These are phyloP conservation scores for Suillus subalutaceus DNA, from an alignment of 768 basidiomycete species.

Conservation along the genomic window DNA sequence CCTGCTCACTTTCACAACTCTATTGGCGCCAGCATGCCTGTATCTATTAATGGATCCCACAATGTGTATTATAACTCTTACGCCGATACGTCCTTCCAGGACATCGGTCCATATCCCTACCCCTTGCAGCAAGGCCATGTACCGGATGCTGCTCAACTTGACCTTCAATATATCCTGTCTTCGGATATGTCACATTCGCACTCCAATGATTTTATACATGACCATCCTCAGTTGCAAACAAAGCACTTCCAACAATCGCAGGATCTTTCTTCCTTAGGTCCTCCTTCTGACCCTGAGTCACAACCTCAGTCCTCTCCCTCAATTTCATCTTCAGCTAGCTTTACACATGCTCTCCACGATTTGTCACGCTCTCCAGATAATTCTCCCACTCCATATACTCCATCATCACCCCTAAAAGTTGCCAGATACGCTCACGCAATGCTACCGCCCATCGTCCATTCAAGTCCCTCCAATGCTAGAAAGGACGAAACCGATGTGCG, in stretches of 20 bases:
- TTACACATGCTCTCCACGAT: constrained; percentile 28
- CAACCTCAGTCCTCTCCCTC: constrained; percentile 32
- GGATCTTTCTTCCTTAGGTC: constrained; percentile 22
- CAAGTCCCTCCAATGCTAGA: constrained; percentile 33
- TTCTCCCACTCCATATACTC: constrained; percentile 17
- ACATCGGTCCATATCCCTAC: constrained; percentile 27
- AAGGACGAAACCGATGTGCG: constrained; percentile 29
- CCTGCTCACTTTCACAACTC: constrained; percentile 22
- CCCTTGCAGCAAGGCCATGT: constrained; percentile 28
- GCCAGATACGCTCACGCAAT: constrained; percentile 31
- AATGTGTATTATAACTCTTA: constrained; percentile 38
- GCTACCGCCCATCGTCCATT: constrained; percentile 36
- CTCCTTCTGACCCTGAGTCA: constrained; percentile 27
- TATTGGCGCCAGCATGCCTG: constrained; percentile 27
- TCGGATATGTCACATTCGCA: constrained; percentile 22
- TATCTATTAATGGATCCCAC: constrained; percentile 33
- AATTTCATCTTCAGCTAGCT: constrained; percentile 25
- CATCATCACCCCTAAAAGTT: constrained; percentile 27
- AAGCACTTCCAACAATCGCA: constrained; percentile 32
- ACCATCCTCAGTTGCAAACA: constrained; percentile 28
- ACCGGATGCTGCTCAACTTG: constrained; percentile 22
- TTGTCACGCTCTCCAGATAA: constrained; percentile 25
- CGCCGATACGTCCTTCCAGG: constrained; percentile 22
- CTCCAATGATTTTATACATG: constrained; percentile 20
- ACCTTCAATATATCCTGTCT: constrained; percentile 29